Conservation (phyloP, 257 asterid species). For the Solanum pimpinellifolium region DNA sequence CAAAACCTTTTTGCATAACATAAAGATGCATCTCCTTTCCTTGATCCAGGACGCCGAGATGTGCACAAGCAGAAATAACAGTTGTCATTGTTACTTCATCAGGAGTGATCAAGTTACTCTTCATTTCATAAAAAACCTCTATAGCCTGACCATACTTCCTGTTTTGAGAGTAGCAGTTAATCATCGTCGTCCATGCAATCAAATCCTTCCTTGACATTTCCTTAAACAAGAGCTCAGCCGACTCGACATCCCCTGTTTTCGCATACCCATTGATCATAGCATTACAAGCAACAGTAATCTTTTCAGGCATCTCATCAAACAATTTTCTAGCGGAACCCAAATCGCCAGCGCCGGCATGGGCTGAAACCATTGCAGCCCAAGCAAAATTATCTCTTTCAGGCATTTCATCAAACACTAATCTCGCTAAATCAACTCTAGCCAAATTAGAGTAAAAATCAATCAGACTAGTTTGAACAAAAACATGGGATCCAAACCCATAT, state of each 20-base stretch:
- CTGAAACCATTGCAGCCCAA: constrained; percentile 59
- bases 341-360: constrained; percentile 42
- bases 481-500: constrained; percentile 32
- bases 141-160: constrained; percentile 40
- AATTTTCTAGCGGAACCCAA: constrained; percentile 38
- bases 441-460: constrained; percentile 56
- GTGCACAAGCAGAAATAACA: constrained; percentile 79
- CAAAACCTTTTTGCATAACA: constrained; percentile 18
- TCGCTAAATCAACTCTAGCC: constrained; percentile 29
- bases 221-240: constrained; percentile 47
- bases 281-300: constrained; percentile 53
- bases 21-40: constrained; percentile 63
- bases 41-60: constrained; percentile 56
- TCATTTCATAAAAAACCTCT: constrained; percentile 51
- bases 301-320: constrained; percentile 57
- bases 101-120: constrained; percentile 30
- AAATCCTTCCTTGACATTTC: constrained; percentile 48
- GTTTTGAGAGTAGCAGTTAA: constrained; percentile 48
- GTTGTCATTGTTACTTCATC: constrained; percentile 78
- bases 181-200: constrained; percentile 93
- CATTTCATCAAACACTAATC: constrained; percentile 60
- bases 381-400: constrained; percentile 46
- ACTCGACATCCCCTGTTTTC: constrained; percentile 50
- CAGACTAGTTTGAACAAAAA: constrained; percentile 52
- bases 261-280: constrained; percentile 57